Evolutionary conservation across 2,329 filamentous ascomycete species (phyloP), one percentile per base, ranked within the genome.

Genomic region (Xylariaceae sp.): DNA sequence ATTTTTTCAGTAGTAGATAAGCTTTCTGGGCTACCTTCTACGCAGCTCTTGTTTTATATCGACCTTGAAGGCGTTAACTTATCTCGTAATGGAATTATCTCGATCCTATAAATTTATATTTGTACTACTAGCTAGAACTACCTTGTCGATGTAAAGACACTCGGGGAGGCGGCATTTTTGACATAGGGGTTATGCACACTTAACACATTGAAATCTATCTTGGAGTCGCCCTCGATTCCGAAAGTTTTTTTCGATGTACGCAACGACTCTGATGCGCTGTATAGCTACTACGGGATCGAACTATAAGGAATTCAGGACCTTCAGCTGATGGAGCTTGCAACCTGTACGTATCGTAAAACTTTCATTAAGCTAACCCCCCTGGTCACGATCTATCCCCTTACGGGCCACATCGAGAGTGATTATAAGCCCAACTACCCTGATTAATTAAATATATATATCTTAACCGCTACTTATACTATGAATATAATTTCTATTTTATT

Each of bases 201-300:
- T 2, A n/a, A 5, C 14, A 64, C 69, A 4, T 56, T 79, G 1
- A 76, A 77, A 58, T 40, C 44, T 0, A 74, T 86, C 8, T 67
- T 86, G 1, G 78, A 86, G 66, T 75, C 72, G 0, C 6, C 58
- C 0, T 7, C 43, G 0, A 77, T 80, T 14, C 68, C 71, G 0
- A 86, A 87, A 61, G 78, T 80, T 26, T 76, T 87, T 57, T 87
- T 85, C 63, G 84, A 87, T 57, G 74, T 87, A 14, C 80, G 83
- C 2, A 82, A 81, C 60, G 82, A 86, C 62, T 82, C 84, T 0
- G 80, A 86, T 61, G 82, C 83, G 0, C 68, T 87, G 0, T 83
- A 74, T 64, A 65, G 39, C 40, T 78, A 76, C 29, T 85, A 71
- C 59, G 36, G 65, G 0, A 73, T 87, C 58, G 21, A 53, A 0